Base-by-base conservation (phyloP, 2,329 filamentous ascomycete genomes). In the Colletotrichum eremochloae region DNA sequence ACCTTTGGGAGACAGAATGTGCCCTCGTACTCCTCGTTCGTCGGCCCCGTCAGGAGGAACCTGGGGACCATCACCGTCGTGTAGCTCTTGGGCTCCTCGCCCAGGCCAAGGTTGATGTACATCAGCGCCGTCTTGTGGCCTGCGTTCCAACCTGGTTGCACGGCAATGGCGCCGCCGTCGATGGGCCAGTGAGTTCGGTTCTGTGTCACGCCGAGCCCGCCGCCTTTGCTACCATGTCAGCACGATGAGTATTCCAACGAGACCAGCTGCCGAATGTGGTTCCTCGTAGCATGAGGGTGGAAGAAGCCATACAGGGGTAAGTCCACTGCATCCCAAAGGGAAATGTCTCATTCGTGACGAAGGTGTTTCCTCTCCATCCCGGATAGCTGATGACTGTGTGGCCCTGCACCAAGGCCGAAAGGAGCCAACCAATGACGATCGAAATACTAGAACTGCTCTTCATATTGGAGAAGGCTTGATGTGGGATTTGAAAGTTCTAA, bases 151-250 rank as follows among this genome's bases (percentile, higher is more conserved):
- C 92, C 92, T 0, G 92, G 92, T 78, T 94, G 92, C 63, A 94
- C 79, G 20, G 90, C 86, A 64, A 94, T 77, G 8, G 91, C 91
- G 53, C 92, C 92, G 63, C 92, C 92, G 57, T 80, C 84, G 62
- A 91, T 78, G 9, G 92, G 92, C 92, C 92, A 94, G 79, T 89
- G 87, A 2, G 92, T 93, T 65, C 92, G 89, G 80, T 94, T 94
- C 46, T 80, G 83, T 0, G 90, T 89, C n/a, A 85, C 86, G 53
- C 88, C 86, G 85, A 93, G 89, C 57, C 92, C 92, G 68, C 92
- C 92, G 77, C 92, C 91, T 93, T 18, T 2, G 36, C 4, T 0
- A 40, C n/a, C n/a, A 11, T 15, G 29, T 61, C 57, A 67, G 55
- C 33, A n/a, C 31, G 4, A 11, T 20, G 5, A 12, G 15, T 1